These are phyloP conservation scores for Curvularia sp. DNA, from an alignment of 2,329 filamentous ascomycete species.

Conservation along the genomic window DNA sequence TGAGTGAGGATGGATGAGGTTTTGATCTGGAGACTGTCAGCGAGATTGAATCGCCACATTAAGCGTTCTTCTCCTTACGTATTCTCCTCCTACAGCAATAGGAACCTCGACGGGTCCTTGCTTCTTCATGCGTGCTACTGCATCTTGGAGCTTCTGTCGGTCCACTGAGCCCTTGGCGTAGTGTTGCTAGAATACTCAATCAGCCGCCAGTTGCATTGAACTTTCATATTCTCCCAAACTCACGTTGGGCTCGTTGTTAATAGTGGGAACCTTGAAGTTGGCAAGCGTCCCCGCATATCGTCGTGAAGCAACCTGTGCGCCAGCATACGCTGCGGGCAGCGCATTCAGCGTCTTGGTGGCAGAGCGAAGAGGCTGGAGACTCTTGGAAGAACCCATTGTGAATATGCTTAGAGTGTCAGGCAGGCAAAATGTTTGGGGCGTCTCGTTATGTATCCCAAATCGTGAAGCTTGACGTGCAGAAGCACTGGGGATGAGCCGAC, in stretches of 20 bases:
- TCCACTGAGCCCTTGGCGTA: conserved; percentile 85
- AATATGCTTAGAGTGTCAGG: conserved; percentile 3
- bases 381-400: conserved; percentile 45
- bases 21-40: conserved; percentile 63
- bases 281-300: conserved; percentile 68
- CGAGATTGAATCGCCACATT: not conserved
- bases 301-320: conserved; percentile 35
- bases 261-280: conserved; percentile 83
- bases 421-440: conserved; percentile 4
- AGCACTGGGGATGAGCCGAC: conserved; percentile 30
- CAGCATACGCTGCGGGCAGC: conserved; percentile 31
- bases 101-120: conserved; percentile 78
- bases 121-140: conserved; percentile 72
- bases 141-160: conserved; percentile 75
- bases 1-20: conserved; percentile 72
- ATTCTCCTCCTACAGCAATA: conserved; percentile 81
- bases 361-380: conserved; percentile 40
- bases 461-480: conserved; percentile 25
- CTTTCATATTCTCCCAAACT: conserved; percentile 43
- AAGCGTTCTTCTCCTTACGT: conserved; percentile 59
- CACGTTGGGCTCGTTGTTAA: conserved; percentile 96
- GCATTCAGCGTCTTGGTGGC: conserved; percentile 38
- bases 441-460: conserved; percentile 34
- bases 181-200: conserved; percentile 71
- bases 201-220: not conserved